Evolutionary conservation across 345 rosid genomes (phyloP).

Genomic region (Eucalyptus tenuipes): DNA sequence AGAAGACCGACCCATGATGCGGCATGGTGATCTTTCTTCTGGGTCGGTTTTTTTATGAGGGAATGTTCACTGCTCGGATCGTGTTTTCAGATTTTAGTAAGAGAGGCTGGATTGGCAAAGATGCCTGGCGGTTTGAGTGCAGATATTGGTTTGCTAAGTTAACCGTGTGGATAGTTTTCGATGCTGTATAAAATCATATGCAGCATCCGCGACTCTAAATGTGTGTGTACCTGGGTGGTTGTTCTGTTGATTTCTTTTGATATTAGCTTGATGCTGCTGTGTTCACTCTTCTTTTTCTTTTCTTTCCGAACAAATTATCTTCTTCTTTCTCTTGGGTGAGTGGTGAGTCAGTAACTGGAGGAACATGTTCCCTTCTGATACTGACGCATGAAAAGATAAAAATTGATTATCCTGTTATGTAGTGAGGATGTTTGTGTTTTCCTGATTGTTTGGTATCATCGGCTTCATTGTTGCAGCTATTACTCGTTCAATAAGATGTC

Average conservation of each 20-base stretch:
- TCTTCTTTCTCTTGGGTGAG: background rate
- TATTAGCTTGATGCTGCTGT: background rate
- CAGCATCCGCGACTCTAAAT: background rate
- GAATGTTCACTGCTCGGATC: background rate
- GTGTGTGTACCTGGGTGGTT: background rate
- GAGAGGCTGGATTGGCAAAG: background rate
- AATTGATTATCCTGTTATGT: background rate
- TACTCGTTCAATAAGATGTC: slow-evolving; percentile 1
- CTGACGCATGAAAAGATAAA: background rate
- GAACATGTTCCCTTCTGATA: background rate
- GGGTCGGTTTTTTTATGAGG: background rate
- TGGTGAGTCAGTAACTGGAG: background rate
- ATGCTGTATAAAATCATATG: background rate
- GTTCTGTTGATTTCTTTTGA: background rate
- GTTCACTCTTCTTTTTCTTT: background rate
- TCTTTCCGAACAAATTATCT: background rate
- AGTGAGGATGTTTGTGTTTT: background rate
- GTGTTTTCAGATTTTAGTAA: background rate
- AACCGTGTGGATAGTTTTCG: background rate
- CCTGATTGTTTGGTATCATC: background rate
- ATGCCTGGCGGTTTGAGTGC: background rate
- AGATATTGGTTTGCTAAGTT: background rate
- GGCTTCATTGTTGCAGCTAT: background rate
- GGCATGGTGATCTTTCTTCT: background rate
- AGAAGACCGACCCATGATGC: background rate